Conservation (phyloP, 257 asterid genomes). For the Capsicum pubescens region DNA sequence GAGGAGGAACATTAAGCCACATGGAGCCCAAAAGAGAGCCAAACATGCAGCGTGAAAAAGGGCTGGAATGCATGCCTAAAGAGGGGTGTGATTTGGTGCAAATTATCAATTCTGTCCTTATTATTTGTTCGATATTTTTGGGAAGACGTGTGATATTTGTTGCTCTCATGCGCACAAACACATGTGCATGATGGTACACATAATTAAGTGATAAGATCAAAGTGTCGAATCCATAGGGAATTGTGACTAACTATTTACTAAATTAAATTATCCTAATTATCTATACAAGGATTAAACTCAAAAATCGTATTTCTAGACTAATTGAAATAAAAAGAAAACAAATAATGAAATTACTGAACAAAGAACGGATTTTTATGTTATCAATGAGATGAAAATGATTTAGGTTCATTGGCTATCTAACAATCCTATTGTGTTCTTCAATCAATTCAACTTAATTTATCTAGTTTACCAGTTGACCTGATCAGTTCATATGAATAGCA, state of each 20-base stretch:
- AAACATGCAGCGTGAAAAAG: conserved; percentile 5
- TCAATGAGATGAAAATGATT: no score
- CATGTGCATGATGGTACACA: background rate
- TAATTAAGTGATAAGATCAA: background rate
- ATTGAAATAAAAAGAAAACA: background rate
- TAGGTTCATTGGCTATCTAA: no score
- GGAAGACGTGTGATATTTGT: conserved; percentile 1
- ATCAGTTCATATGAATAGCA: no score
- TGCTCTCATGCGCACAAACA: background rate
- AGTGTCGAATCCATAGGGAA: background rate
- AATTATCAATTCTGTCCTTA: background rate
- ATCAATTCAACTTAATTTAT: no score
- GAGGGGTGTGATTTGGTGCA: background rate
- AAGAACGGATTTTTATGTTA: background rate
- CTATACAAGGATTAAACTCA: background rate
- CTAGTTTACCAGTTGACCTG: no score
- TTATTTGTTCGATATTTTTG: background rate
- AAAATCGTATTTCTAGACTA: background rate
- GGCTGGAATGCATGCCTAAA: background rate
- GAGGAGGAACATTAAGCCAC: background rate
- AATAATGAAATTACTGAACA: background rate
- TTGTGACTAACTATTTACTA: background rate
- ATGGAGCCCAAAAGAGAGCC: background rate
- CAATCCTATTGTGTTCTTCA: no score
- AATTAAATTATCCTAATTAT: background rate